Percentiles rank a stretch among this genome's conserved stretches.
phyloP scores from a whole-genome alignment of 306 rosid species.

The Gastrolobium villosum region DNA sequence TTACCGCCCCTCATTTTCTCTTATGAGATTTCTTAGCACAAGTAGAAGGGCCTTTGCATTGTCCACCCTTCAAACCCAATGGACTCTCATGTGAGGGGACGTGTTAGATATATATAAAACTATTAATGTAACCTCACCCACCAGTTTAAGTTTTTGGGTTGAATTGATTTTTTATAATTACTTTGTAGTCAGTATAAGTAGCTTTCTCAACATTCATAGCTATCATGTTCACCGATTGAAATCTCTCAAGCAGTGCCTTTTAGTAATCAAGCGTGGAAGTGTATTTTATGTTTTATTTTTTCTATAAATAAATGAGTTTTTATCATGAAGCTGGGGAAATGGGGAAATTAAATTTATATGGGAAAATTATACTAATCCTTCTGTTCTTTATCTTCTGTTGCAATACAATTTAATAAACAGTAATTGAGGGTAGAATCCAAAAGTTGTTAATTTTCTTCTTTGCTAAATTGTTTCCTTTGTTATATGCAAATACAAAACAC shows the following conservation, averaged over 20 bases:
- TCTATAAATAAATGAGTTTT: background rate
- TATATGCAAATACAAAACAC: slow-evolving; percentile 14
- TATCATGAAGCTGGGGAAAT: background rate
- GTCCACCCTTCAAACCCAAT: too few species aligned
- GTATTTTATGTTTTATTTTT: slow-evolving; percentile 9
- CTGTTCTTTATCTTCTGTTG: slow-evolving; percentile 5
- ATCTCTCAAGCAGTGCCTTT: slow-evolving; percentile 12
- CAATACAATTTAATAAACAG: slow-evolving; percentile 27
- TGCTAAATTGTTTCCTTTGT: slow-evolving; percentile 10
- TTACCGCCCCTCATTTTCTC: too few species aligned
- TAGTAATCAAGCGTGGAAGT: slow-evolving; percentile 3
- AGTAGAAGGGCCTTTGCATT: too few species aligned
- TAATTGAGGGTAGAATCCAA: slow-evolving; percentile 9
- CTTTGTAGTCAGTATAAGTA: background rate
- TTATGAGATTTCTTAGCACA: too few species aligned
- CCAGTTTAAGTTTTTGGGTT: too few species aligned
- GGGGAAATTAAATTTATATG: background rate
- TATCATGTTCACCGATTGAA: background rate
- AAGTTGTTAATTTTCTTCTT: slow-evolving; percentile 26
- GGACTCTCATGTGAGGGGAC: too few species aligned
- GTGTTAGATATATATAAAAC: too few species aligned
- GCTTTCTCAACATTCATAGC: slow-evolving; percentile 16
- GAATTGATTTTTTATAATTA: background rate
- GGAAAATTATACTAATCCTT: slow-evolving; percentile 8
- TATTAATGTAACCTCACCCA: too few species aligned